A percentile compares a stretch with the other conserved stretches of the same genome.
Conservation (phyloP, 2,329 filamentous ascomycete species). For the Aspergillus piperis region DNA sequence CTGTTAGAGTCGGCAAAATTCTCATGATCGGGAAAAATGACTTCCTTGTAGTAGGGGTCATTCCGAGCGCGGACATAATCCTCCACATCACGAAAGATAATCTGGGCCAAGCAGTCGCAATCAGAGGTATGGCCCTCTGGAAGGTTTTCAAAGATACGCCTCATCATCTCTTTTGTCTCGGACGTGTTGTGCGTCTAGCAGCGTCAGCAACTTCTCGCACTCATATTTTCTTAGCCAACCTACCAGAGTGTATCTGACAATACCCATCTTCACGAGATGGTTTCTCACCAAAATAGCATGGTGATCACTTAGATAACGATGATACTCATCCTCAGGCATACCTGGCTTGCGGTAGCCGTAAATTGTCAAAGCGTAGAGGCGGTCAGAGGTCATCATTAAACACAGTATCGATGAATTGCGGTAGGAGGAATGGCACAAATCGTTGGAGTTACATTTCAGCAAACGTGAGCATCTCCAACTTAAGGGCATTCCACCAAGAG, state of each 20-base stretch:
- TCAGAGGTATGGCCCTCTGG: background rate
- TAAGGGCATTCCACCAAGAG: background rate
- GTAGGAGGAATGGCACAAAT: background rate
- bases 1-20: constrained; percentile 3
- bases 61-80: constrained; percentile 8
- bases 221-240: background rate
- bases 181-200: constrained; percentile 9
- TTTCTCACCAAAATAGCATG: constrained; percentile 5
- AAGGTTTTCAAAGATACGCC: background rate
- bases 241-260: constrained; percentile 8
- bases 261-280: constrained; percentile 1
- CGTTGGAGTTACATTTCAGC: background rate
- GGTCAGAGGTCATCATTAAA: background rate
- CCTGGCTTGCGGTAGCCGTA: constrained; percentile 4
- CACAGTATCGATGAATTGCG: background rate
- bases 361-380: constrained; percentile 4
- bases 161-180: constrained; percentile 2
- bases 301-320: constrained; percentile 9
- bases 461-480: background rate
- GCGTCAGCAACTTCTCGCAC: background rate
- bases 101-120: constrained; percentile 9
- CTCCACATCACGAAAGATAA: constrained; percentile 6
- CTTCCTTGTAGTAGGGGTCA: constrained; percentile 7
- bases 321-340: constrained; percentile 11
- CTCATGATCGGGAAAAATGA: constrained; percentile 10